These are phyloP conservation scores for Candida adriatica DNA, from an alignment of 805 yeast genomes.

Conservation along the genomic window DNA sequence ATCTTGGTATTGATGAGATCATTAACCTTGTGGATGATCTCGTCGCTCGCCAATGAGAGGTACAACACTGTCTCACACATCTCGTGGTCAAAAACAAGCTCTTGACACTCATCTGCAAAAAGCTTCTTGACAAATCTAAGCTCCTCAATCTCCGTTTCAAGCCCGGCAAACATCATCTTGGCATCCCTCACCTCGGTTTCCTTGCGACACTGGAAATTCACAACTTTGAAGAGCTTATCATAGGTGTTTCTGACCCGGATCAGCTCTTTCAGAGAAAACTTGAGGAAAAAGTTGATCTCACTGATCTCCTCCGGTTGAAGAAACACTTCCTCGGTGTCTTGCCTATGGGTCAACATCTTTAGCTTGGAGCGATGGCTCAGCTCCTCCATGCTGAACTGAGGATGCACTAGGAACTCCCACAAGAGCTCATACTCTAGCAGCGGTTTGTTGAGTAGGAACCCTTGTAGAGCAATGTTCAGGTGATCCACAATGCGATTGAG, in stretches of 20 bases:
- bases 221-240: constrained; percentile 31
- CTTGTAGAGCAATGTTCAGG: constrained; percentile 41
- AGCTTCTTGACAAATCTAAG: constrained; percentile 13
- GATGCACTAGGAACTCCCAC: constrained; percentile 35
- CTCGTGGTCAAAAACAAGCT: constrained; percentile 17
- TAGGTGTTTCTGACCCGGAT: constrained; percentile 24
- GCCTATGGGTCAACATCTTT: constrained; percentile 23
- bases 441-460: constrained; percentile 33
- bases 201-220: constrained; percentile 24
- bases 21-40: constrained; percentile 26
- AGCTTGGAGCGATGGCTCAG: constrained; percentile 28
- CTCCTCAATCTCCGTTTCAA: constrained; percentile 9
- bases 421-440: constrained; percentile 30
- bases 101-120: constrained; percentile 12
- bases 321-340: constrained; percentile 16
- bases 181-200: constrained; percentile 16
- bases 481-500: constrained; percentile 40
- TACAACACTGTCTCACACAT: constrained; percentile 15
- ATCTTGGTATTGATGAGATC: constrained; percentile 29
- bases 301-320: constrained; percentile 31
- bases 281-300: constrained; percentile 43
- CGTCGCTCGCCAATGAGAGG: constrained; percentile 18
- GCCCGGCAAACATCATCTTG: constrained; percentile 6
- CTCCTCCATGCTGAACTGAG: constrained; percentile 27
- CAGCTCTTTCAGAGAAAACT: constrained; percentile 39